These are phyloP conservation scores for Candida loeiensis DNA, from an alignment of 805 yeast genomes.

Conservation along the genomic window DNA sequence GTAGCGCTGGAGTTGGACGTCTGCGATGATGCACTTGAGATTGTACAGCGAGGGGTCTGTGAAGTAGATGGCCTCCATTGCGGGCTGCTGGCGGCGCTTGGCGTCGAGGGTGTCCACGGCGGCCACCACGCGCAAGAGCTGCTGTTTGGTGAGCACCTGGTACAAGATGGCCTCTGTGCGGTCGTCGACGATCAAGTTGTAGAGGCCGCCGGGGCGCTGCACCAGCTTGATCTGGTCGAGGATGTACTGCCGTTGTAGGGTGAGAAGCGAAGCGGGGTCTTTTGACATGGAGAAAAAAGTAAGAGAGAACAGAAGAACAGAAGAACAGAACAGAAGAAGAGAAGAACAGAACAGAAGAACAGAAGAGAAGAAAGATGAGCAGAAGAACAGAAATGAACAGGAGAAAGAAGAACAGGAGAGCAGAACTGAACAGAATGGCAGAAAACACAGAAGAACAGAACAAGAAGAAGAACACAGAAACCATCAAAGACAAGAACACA, in stretches of 20 bases:
- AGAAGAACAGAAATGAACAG: too few species aligned
- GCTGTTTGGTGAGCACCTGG: constrained; percentile 46
- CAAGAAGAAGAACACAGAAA: too few species aligned
- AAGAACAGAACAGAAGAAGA: too few species aligned
- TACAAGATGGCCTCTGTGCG: constrained; percentile 47
- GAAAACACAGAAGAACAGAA: too few species aligned
- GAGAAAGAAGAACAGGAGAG: too few species aligned
- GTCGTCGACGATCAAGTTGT: constrained; percentile 52
- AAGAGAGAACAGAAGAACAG: too few species aligned
- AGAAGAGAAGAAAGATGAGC: too few species aligned
- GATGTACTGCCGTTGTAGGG: constrained; percentile 29
- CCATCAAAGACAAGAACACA: too few species aligned
- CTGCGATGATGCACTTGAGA: constrained; percentile 74
- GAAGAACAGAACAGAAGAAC: too few species aligned
- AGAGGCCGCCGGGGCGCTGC: constrained; percentile 29
- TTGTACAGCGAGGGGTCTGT: constrained; percentile 66
- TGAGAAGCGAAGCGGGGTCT: constrained; percentile 28
- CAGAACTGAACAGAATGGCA: too few species aligned
- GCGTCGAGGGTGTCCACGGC: constrained; percentile 65
- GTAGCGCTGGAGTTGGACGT: constrained; percentile 70
- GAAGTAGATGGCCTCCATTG: constrained; percentile 77
- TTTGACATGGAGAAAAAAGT: constrained; percentile 13
- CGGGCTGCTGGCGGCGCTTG: constrained; percentile 55
- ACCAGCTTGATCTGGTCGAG: constrained; percentile 28
- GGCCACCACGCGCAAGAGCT: constrained; percentile 51